Evolutionary conservation across 2,329 filamentous ascomycete genomes (phyloP).

Genomic region (Sporothrix variecibatus): DNA sequence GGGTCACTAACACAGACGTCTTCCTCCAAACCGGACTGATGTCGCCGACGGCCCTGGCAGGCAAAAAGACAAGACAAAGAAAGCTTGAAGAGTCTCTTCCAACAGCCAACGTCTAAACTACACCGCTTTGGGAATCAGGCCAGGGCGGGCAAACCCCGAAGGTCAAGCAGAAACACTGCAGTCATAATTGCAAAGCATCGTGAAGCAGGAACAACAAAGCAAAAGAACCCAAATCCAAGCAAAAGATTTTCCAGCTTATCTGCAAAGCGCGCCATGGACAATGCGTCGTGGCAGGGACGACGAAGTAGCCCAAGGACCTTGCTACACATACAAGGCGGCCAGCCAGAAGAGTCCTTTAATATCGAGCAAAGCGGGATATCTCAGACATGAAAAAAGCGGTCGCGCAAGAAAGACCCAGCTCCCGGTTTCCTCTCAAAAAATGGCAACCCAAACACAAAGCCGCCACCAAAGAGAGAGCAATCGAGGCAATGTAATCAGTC

Average conservation of each 20-base stretch:
- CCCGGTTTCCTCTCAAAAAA: not conserved
- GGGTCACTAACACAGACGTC: not conserved
- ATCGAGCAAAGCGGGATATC: not conserved
- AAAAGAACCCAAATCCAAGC: not conserved
- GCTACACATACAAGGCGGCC: not conserved
- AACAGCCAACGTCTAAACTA: not conserved
- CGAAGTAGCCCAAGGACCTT: not conserved
- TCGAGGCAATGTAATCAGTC: not conserved
- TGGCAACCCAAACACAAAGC: not conserved
- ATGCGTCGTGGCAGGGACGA: not conserved
- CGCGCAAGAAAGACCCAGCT: not conserved
- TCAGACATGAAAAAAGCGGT: not conserved
- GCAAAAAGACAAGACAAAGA: not conserved
- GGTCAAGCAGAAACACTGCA: not conserved
- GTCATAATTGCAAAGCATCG: not conserved
- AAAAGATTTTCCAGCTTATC: not conserved
- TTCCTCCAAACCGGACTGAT: slow-evolving; percentile 16
- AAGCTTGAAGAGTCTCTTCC: not conserved
- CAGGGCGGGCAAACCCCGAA: not conserved
- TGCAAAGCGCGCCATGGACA: not conserved
- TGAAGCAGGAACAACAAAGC: not conserved
- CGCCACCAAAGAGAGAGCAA: not conserved
- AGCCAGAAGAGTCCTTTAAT: slow-evolving; percentile 18
- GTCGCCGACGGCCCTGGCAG: slow-evolving; percentile 17
- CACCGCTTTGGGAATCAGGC: not conserved